These are phyloP conservation scores for Skeletonema menzelii DNA, from an alignment of 108 stramenopile species.

Conservation along the genomic window DNA sequence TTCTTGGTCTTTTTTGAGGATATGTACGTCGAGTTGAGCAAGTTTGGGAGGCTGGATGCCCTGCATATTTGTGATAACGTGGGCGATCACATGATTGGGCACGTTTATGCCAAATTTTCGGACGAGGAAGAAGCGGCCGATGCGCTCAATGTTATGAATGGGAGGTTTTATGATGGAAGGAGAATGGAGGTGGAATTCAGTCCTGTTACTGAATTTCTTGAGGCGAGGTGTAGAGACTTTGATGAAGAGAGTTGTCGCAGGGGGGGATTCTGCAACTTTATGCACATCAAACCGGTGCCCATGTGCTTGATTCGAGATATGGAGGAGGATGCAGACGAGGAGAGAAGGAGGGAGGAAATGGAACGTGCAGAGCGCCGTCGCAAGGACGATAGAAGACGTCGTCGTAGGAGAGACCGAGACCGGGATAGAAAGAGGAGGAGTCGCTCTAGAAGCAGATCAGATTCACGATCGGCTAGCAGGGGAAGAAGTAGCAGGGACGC, in stretches of 20 bases:
- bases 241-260: constrained; percentile 83
- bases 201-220: constrained; percentile 95
- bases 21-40: constrained; percentile 88
- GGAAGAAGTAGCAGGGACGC: neutral
- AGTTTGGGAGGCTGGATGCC: constrained; percentile 94
- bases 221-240: constrained; percentile 94
- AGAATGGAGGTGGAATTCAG: constrained; percentile 90
- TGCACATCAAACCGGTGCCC: constrained; percentile 93
- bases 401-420: constrained; percentile 6
- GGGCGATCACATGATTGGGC: constrained; percentile 98
- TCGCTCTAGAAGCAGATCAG: constrained; percentile 19
- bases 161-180: constrained; percentile 93
- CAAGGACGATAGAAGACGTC: constrained; percentile 13
- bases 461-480: neutral
- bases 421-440: constrained; percentile 5
- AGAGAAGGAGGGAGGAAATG: constrained; percentile 44
- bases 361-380: constrained; percentile 30
- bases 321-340: constrained; percentile 76
- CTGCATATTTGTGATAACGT: constrained; percentile 97
- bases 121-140: constrained; percentile 97
- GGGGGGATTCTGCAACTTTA: constrained; percentile 98
- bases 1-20: constrained; percentile 61
- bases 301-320: constrained; percentile 66
- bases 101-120: constrained; percentile 90
- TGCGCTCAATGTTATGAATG: constrained; percentile 87